phyloP scores from a whole-genome alignment of 306 rosid genomes.

The Malus fusca region DNA sequence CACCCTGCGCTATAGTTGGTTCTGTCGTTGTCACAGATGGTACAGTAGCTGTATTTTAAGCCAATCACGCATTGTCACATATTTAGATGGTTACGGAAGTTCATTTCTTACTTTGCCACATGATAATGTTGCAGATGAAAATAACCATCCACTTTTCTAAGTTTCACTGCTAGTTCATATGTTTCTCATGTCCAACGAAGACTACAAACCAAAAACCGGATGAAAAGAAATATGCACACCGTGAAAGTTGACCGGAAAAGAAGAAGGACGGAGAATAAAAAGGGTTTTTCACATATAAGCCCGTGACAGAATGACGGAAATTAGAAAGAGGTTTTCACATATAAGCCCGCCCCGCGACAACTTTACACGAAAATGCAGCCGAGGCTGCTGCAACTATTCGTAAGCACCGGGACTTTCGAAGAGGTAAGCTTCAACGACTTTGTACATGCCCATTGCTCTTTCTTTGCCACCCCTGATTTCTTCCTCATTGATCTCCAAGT shows the following conservation, averaged over 20 bases:
- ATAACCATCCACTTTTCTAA: neutral
- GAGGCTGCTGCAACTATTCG: slow-evolving; percentile 3
- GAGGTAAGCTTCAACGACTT: slow-evolving; percentile 23
- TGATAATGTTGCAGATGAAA: neutral
- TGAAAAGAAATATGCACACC: neutral
- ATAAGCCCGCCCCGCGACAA: too few species aligned
- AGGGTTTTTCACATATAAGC: too few species aligned
- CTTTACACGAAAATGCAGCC: neutral
- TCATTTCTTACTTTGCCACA: neutral
- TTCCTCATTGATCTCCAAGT: slow-evolving; percentile 19
- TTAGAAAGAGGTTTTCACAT: too few species aligned
- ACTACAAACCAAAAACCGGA: neutral
- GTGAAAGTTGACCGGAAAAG: too few species aligned
- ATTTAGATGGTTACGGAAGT: neutral
- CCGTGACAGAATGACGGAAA: neutral
- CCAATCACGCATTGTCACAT: neutral
- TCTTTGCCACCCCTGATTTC: slow-evolving; percentile 17
- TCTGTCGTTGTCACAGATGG: neutral
- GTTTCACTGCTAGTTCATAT: neutral
- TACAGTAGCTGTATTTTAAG: too few species aligned
- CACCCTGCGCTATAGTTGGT: neutral
- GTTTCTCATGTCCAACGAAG: neutral
- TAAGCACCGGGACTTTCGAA: slow-evolving; percentile 27
- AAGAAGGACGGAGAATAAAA: too few species aligned
- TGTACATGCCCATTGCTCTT: slow-evolving; percentile 26